phyloP scores from a whole-genome alignment of 495 filamentous ascomycete genomes.

The Hypoxylon lenormandii region DNA sequence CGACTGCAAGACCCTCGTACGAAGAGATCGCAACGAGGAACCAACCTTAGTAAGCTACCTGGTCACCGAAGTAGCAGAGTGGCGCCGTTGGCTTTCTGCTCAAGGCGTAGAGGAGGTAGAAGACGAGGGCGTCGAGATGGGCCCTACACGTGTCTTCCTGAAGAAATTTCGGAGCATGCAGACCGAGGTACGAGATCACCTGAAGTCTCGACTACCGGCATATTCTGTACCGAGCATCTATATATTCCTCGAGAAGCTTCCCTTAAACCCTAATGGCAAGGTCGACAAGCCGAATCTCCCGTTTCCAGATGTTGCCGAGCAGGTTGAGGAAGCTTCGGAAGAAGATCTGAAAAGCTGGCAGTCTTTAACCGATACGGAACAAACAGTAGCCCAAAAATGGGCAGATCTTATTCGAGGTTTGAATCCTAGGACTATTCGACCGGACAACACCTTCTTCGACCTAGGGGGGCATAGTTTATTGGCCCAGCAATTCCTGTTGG shows the following conservation, averaged over 20 bases:
- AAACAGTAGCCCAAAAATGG: constrained; percentile 53
- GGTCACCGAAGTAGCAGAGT: constrained; percentile 81
- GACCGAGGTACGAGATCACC: constrained; percentile 77
- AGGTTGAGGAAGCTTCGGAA: constrained; percentile 69
- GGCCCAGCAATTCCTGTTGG: constrained; percentile 82
- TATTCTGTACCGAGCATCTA: constrained; percentile 85
- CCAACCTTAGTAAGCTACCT: constrained; percentile 90
- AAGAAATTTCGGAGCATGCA: constrained; percentile 74
- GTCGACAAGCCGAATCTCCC: constrained; percentile 90
- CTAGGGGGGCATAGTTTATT: constrained; percentile 87
- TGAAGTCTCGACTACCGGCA: constrained; percentile 78
- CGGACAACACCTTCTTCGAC: constrained; percentile 84
- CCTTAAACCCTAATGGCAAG: constrained; percentile 95
- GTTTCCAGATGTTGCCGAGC: constrained; percentile 79
- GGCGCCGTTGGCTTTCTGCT: constrained; percentile 73
- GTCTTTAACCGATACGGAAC: constrained; percentile 60
- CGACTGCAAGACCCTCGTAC: constrained; percentile 88
- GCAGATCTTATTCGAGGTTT: constrained; percentile 66
- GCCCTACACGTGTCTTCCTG: constrained; percentile 61
- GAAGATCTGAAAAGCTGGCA: constrained; percentile 77
- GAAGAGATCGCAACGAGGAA: constrained; percentile 90
- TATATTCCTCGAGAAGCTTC: constrained; percentile 82
- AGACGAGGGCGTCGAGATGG: constrained; percentile 61
- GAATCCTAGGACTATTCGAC: constrained; percentile 69
- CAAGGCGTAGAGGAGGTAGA: constrained; percentile 65